A percentile compares a stretch with the other conserved stretches of the same genome.
These are phyloP conservation scores for Neurospora sp. DNA, from an alignment of 495 filamentous ascomycete genomes.

Conservation along the genomic window DNA sequence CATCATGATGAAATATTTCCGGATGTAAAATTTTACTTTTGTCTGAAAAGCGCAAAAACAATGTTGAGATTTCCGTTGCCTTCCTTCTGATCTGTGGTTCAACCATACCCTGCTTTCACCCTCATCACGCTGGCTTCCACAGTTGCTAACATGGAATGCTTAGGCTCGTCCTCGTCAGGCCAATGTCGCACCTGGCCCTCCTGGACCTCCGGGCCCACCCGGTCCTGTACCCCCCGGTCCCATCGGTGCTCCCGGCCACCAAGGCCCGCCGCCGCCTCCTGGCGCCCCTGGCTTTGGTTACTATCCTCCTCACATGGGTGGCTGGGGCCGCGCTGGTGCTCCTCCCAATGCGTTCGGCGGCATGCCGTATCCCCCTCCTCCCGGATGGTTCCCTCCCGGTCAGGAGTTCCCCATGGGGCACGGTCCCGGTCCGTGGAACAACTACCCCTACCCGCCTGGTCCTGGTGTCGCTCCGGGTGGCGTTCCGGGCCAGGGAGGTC, in stretches of 20 bases:
- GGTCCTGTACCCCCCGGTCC: constrained; percentile 17
- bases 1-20: constrained; percentile 69
- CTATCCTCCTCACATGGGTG: constrained; percentile 42
- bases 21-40: constrained; percentile 66
- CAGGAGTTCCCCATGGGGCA: constrained; percentile 64
- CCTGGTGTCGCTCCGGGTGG: constrained; percentile 33
- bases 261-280: constrained; percentile 12
- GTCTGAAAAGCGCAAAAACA: constrained; percentile 76
- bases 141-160: constrained; percentile 15
- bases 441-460: constrained; percentile 37
- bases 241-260: constrained; percentile 19
- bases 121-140: neutral
- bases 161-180: constrained; percentile 33
- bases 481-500: constrained; percentile 14
- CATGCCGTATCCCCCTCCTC: constrained; percentile 48
- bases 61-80: constrained; percentile 99
- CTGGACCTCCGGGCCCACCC: constrained; percentile 16
- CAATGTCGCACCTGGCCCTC: constrained; percentile 26
- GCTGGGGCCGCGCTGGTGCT: constrained; percentile 33
- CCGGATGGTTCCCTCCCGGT: constrained; percentile 74
- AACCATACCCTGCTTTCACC: neutral
- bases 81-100: constrained; percentile 76
- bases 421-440: constrained; percentile 48
- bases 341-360: constrained; percentile 32
- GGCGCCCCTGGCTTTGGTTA: constrained; percentile 22